Evolutionary conservation across 306 rosid genomes (phyloP), one percentile per base, ranked within the genome.

Genomic region (Castanea sativa): DNA sequence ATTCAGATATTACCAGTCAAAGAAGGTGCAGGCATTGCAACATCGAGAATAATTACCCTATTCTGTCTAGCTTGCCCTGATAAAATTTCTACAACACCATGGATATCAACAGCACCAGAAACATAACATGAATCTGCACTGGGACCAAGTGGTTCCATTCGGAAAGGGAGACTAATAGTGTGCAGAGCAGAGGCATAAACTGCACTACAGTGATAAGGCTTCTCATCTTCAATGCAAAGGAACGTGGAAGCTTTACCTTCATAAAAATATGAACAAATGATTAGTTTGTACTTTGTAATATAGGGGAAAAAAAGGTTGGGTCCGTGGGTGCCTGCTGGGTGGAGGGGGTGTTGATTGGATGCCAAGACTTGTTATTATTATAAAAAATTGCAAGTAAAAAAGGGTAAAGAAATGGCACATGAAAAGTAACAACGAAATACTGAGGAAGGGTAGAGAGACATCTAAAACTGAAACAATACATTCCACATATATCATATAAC

Each of bases 1-100:
- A 75, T 57, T 71, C 74, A 73, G 12, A 65, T 53, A 70, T 4
- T 91, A 94, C 97, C 97, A 43, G 73, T 78, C 76, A 90, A 87
- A 84, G 91, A 78, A 81, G 92, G 97, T 41, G 93, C 92, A 33
- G 99, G 99, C 90, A 92, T 88, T 71, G 97, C 90, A 80, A 86
- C 92, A 75, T 94, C 99, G 58, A 92, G 79, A 82, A 92, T 86
- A 64, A 91, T 72, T 84, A 92, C 95, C 91, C 85, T 86, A 84
- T 92, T 92, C 68, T 88, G 94, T 87, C 97, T 86, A 51, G 84
- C 89, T 68, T 89, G 93, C 77, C 92, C 93, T 29, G 95, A 75
- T 78, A 92, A 85, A 82, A 91, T 91, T 83, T 89, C 91, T 76
- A 92, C 74, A 75, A 91, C 59, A 76, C 80, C 97, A 85, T 80